phyloP scores from a whole-genome alignment of 371 early-diverging fungal species.

The Circinella umbellata region DNA sequence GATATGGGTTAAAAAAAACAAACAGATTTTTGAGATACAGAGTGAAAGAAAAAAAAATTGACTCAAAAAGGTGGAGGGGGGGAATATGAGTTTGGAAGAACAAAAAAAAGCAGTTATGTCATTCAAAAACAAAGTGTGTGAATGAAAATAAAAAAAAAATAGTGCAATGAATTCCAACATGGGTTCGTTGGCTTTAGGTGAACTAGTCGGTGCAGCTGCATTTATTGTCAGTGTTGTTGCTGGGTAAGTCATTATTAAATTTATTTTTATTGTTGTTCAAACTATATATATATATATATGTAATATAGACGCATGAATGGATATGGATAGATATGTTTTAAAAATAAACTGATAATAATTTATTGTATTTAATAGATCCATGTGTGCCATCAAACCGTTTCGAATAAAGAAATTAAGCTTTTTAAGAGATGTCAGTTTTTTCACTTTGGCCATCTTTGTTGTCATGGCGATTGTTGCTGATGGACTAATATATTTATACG shows the following conservation, averaged over 20 bases:
- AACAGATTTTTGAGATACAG: neutral
- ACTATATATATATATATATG: neutral
- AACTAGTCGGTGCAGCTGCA: conserved; percentile 80
- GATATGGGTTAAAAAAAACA: neutral
- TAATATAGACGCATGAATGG: no score
- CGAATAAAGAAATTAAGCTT: conserved; percentile 67
- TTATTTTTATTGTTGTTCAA: neutral
- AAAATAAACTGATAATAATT: neutral
- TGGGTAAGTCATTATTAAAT: conserved; percentile 35
- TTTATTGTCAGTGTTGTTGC: conserved; percentile 79
- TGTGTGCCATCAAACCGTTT: conserved; percentile 74
- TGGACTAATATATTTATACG: conserved; percentile 63
- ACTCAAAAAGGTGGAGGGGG: no score
- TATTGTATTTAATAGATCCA: conserved; percentile 48
- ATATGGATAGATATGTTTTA: neutral
- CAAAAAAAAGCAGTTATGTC: neutral
- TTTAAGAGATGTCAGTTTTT: conserved; percentile 74
- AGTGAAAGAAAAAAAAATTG: no score
- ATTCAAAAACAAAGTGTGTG: conserved; percentile 3
- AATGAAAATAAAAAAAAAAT: neutral
- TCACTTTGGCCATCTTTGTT: conserved; percentile 66
- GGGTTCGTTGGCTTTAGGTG: conserved; percentile 81
- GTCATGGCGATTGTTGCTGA: conserved; percentile 63
- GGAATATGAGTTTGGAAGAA: no score
- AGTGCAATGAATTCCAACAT: conserved; percentile 76